phyloP scores from a whole-genome alignment of 2,329 filamentous ascomycete genomes.

The Aspergillus latus region DNA sequence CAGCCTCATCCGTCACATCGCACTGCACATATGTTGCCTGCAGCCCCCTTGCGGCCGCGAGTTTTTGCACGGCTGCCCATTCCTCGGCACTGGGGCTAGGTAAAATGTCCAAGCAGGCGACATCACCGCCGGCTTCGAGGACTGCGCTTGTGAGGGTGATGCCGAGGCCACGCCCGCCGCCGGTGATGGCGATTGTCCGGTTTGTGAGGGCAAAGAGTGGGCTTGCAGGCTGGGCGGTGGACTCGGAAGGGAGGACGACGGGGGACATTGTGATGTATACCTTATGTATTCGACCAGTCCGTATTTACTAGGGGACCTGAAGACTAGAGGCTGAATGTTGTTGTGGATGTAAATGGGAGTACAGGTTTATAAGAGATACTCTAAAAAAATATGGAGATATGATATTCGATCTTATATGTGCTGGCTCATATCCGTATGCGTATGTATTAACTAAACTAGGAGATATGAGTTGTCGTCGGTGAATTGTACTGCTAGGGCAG shows the following conservation, averaged over 20 bases:
- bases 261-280: slow-evolving; percentile 4
- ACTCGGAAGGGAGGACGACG: slow-evolving; percentile 18
- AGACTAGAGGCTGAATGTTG: background rate
- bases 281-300: background rate
- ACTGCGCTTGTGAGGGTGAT: slow-evolving; percentile 52
- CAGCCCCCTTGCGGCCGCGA: slow-evolving; percentile 37
- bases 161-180: slow-evolving; percentile 53
- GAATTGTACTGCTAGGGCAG: background rate
- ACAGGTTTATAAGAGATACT: background rate
- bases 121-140: slow-evolving; percentile 52
- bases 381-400: background rate
- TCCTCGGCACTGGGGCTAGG: slow-evolving; percentile 32
- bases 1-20: slow-evolving; percentile 50
- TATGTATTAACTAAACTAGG: background rate
- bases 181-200: slow-evolving; percentile 48
- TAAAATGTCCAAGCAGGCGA: slow-evolving; percentile 51
- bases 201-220: slow-evolving; percentile 49
- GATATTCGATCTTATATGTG: background rate
- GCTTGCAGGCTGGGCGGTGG: slow-evolving; percentile 19
- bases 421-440: background rate
- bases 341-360: background rate
- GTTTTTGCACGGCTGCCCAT: slow-evolving; percentile 46
- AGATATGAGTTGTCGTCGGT: background rate
- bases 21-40: slow-evolving; percentile 46
- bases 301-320: background rate